Percentiles rank a stretch among this genome's conserved stretches.
These are phyloP conservation scores for Pseudogymnoascus sp. DNA, from an alignment of 2,329 filamentous ascomycete species.

Conservation along the genomic window DNA sequence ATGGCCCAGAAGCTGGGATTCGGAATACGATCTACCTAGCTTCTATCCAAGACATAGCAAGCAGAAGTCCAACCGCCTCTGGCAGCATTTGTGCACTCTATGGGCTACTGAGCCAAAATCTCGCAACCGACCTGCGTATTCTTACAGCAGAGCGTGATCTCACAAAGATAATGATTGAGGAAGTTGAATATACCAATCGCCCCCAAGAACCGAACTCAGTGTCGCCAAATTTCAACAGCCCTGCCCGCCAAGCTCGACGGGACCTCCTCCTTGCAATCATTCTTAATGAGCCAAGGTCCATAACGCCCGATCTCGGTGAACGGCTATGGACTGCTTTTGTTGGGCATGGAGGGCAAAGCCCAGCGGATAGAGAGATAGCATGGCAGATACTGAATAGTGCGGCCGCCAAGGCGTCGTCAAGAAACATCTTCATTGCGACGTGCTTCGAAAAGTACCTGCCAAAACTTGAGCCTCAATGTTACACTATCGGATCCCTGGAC, in stretches of 20 bases:
- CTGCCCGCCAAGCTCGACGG: slow-evolving; percentile 47
- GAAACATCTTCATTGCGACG: slow-evolving; percentile 50
- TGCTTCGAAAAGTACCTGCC: slow-evolving; percentile 55
- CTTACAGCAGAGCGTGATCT: slow-evolving; percentile 57
- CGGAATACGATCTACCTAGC: slow-evolving; percentile 57
- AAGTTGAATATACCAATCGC: slow-evolving; percentile 46
- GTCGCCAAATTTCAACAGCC: slow-evolving; percentile 31
- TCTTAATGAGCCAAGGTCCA: slow-evolving; percentile 51
- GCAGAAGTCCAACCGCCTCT: slow-evolving; percentile 56
- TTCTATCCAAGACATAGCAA: slow-evolving; percentile 63
- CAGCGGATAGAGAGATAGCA: slow-evolving; percentile 56
- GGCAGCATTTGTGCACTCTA: slow-evolving; percentile 66
- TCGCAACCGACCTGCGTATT: slow-evolving; percentile 47
- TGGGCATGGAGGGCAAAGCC: slow-evolving; percentile 53
- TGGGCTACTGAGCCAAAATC: slow-evolving; percentile 42
- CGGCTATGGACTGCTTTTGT: slow-evolving; percentile 69
- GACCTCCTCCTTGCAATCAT: slow-evolving; percentile 56
- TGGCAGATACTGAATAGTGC: slow-evolving; percentile 61
- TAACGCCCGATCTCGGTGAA: slow-evolving; percentile 56
- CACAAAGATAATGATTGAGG: slow-evolving; percentile 55
- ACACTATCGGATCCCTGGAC: slow-evolving; percentile 55
- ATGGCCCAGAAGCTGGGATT: slow-evolving; percentile 49
- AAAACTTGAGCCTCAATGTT: slow-evolving; percentile 48
- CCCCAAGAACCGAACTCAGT: slow-evolving; percentile 22
- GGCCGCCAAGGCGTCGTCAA: slow-evolving; percentile 37